Evolutionary conservation across 441 rosid species (phyloP).

Genomic region (Populus hybrid): DNA sequence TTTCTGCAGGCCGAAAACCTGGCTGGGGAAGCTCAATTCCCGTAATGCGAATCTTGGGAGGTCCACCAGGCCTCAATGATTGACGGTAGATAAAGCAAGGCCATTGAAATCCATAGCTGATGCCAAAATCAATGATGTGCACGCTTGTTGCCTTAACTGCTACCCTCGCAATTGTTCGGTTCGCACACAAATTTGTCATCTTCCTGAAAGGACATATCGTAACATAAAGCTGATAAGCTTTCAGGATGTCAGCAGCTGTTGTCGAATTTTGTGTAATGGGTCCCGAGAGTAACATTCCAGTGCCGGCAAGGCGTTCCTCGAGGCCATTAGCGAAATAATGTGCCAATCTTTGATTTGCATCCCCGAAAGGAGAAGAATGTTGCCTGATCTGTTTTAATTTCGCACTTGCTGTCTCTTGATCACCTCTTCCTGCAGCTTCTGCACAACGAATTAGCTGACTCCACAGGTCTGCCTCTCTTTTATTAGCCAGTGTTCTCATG

Average conservation of each 20-base stretch:
- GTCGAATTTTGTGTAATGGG: conserved; percentile 19
- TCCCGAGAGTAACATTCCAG: conserved; percentile 11
- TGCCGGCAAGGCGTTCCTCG: conserved; percentile 71
- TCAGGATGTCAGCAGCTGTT: conserved; percentile 57
- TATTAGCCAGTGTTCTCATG: conserved; percentile 29
- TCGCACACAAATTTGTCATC: conserved; percentile 44
- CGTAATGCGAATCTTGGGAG: conserved; percentile 64
- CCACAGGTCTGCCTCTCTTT: conserved; percentile 63
- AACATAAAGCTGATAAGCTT: conserved; percentile 55
- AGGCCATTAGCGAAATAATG: conserved; percentile 83
- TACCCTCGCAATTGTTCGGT: conserved; percentile 38
- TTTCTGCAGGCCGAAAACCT: conserved; percentile 59
- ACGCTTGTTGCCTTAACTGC: conserved; percentile 52
- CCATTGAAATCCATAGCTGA: conserved; percentile 78
- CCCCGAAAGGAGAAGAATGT: conserved; percentile 61
- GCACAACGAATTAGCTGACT: conserved; percentile 61
- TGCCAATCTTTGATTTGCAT: conserved; percentile 72
- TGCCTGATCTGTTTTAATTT: conserved; percentile 58
- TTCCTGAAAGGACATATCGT: conserved; percentile 53
- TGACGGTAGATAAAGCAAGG: conserved; percentile 62
- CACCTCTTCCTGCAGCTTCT: conserved; percentile 57
- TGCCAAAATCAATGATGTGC: conserved; percentile 77
- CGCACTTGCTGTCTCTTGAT: conserved; percentile 57
- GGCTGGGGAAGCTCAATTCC: conserved; percentile 77
- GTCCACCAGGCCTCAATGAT: conserved; percentile 35